Conservation (phyloP, 805 yeast species). For the Wickerhamia fluorescens region DNA sequence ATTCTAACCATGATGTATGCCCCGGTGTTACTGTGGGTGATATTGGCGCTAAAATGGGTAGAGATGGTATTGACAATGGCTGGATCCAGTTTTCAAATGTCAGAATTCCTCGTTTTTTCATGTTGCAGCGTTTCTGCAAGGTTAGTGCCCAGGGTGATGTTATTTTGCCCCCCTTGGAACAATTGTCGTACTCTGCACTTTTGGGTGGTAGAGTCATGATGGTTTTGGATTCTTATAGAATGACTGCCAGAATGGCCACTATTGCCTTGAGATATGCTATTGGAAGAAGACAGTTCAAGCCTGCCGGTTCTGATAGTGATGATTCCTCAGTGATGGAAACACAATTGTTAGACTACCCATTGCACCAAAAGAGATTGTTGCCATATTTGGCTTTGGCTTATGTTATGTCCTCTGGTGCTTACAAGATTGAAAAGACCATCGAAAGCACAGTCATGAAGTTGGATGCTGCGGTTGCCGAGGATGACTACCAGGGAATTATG, state of each 20-base stretch:
- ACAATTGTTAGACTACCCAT: slow-evolving; percentile 77
- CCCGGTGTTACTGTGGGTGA: slow-evolving; percentile 87
- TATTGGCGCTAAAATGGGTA: slow-evolving; percentile 92
- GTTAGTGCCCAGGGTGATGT: slow-evolving; percentile 67
- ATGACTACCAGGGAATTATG: slow-evolving; percentile 39
- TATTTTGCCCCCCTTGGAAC: slow-evolving; percentile 76
- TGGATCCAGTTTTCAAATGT: slow-evolving; percentile 91
- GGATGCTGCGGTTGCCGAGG: slow-evolving; percentile 45
- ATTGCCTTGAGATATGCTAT: slow-evolving; percentile 86
- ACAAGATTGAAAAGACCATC: slow-evolving; percentile 50
- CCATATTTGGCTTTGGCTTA: slow-evolving; percentile 80
- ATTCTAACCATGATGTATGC: slow-evolving; percentile 57
- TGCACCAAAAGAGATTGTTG: slow-evolving; percentile 80
- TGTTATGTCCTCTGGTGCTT: slow-evolving; percentile 67
- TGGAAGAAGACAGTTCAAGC: slow-evolving; percentile 77
- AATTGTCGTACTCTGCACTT: slow-evolving; percentile 80
- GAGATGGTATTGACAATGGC: slow-evolving; percentile 94
- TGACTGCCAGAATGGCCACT: slow-evolving; percentile 71
- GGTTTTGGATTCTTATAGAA: slow-evolving; percentile 80
- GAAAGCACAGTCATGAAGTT: slow-evolving; percentile 44
- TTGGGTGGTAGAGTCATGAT: slow-evolving; percentile 84
- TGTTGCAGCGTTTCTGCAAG: slow-evolving; percentile 75
- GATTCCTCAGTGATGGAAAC: slow-evolving; percentile 34
- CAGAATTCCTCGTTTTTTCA: slow-evolving; percentile 72
- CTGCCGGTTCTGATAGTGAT: slow-evolving; percentile 29